Conservation (phyloP, 768 basidiomycete genomes). For the Phallus indusiatus region DNA sequence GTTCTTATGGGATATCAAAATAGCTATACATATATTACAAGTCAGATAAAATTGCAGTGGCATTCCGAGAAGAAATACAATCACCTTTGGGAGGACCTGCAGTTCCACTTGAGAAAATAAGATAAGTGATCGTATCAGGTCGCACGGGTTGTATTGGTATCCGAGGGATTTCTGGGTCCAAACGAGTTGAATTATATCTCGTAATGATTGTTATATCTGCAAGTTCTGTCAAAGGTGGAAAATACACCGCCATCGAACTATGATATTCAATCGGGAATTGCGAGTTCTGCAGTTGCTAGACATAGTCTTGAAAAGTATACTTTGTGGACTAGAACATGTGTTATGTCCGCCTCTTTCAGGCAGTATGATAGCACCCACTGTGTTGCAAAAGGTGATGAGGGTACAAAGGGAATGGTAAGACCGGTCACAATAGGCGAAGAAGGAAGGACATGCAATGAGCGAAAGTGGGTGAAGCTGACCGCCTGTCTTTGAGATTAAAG, state of each 20-base stretch:
- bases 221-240: background rate
- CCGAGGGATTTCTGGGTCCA: conserved; percentile 21
- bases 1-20: conserved; percentile 67
- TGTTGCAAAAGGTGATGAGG: conserved; percentile 47
- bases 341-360: conserved; percentile 37
- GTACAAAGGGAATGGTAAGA: too few relatives aligned
- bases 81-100: conserved; percentile 67
- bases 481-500: background rate
- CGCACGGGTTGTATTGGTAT: conserved; percentile 36
- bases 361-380: conserved; percentile 45
- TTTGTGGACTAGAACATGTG: conserved; percentile 45
- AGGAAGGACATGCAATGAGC: background rate
- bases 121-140: conserved; percentile 54
- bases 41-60: background rate
- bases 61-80: background rate
- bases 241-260: background rate
- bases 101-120: conserved; percentile 72
- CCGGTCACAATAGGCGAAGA: background rate
- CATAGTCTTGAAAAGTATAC: conserved; percentile 33
- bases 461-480: background rate
- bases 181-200: background rate
- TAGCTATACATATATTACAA: conserved; percentile 29
- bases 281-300: conserved; percentile 24
- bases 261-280: conserved; percentile 9
- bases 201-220: background rate